Conservation (phyloP, 306 rosid genomes). For the Chamaecrista fasciculata region DNA sequence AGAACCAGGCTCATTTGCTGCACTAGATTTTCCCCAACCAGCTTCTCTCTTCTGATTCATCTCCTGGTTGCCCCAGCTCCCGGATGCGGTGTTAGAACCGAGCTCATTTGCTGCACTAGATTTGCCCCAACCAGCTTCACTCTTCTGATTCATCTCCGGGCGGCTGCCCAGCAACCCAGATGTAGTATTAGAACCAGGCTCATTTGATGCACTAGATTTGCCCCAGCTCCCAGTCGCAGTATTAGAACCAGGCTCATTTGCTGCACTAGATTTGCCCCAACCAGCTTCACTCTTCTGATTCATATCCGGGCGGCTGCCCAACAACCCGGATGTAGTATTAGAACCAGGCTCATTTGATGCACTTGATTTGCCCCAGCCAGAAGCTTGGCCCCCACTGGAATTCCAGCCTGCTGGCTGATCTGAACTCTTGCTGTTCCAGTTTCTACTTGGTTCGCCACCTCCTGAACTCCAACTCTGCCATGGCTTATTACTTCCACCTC, state of each 20-base stretch:
- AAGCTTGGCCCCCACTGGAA: no score
- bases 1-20: slow-evolving; percentile 31
- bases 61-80: slow-evolving; percentile 26
- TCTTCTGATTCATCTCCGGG: slow-evolving; percentile 29
- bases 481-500: slow-evolving; percentile 35
- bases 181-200: no score
- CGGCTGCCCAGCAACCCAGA: no score
- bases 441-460: slow-evolving; percentile 15
- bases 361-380: slow-evolving; percentile 38
- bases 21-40: slow-evolving; percentile 36
- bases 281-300: slow-evolving; percentile 11
- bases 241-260: slow-evolving; percentile 21
- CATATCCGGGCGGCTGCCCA: slow-evolving; percentile 21
- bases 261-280: not conserved
- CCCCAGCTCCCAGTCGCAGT: not conserved
- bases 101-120: slow-evolving; percentile 31
- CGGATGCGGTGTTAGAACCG: slow-evolving; percentile 1
- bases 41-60: slow-evolving; percentile 19
- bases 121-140: slow-evolving; percentile 27
- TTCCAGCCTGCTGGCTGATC: slow-evolving; percentile 29
- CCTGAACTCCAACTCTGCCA: slow-evolving; percentile 33
- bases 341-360: no score
- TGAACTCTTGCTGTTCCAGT: slow-evolving; percentile 36
- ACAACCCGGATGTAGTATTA: no score
- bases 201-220: no score